Evolutionary conservation across 768 basidiomycete species (phyloP), one percentile per base, ranked within the genome.

Genomic region (Mrakia blollopis): DNA sequence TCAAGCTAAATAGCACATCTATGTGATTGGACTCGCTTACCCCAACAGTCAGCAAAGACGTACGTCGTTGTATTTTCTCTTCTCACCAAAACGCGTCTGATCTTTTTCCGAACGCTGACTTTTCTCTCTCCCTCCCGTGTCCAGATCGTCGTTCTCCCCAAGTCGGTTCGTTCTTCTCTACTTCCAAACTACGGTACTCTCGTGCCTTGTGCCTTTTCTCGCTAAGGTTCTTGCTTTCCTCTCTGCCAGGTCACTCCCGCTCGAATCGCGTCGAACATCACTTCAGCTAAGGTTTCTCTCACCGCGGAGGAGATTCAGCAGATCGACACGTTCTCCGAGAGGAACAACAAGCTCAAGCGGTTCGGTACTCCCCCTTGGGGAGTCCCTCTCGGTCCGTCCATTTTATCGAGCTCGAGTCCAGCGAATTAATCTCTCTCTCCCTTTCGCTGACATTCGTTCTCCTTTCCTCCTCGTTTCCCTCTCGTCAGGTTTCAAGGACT

Each of bases 161-260:
- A 69, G 37, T 74, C 73, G 39, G 57, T 28, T n/a, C 57, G 57
- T 57, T n/a, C 9, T 6, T 80, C 84, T 9, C 87, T 90, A 88
- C 73, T 83, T 92, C 75, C 86, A 50, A 21, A 2, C 28, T 80
- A n/a, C n/a, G n/a, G n/a, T 11, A 92, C 75, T 84, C 92, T 61
- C 50, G 5, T 16, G 50, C 5, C 50, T 21, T 5, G 21, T 54
- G n/a, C 52, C 52, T 54, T 16, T 23, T 16, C 52, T 54, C 6
- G 5, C 44, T n/a, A n/a, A n/a, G n/a, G n/a, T n/a, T 4, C 44
- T 13, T 14, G 10, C 44, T 13, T 79, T 71, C 61, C 77, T 47
- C 39, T 37, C 9, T 57, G 7, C 7, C 57, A 57, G 57, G 72
- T 57, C 70, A 69, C 68, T 13, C 68, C 68, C 7, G 35, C 35